Percentiles rank a stretch among this genome's conserved stretches.
Conservation (phyloP, 2,329 filamentous ascomycete genomes). For the Curvularia sp. region DNA sequence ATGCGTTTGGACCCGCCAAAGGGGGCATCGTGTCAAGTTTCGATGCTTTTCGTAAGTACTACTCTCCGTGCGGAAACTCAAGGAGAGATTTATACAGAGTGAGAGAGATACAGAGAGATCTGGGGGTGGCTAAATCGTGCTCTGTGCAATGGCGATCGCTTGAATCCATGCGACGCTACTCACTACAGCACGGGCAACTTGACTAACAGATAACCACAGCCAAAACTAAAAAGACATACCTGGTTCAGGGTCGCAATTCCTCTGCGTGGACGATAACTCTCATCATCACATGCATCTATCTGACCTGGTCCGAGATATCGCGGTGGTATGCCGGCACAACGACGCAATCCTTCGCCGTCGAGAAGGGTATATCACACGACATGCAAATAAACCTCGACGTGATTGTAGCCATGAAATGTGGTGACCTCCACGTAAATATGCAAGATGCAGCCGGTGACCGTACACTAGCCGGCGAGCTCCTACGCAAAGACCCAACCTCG, state of each 20-base stretch:
- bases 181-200: not conserved
- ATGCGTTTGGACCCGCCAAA: constrained; percentile 77
- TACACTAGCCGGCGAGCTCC: constrained; percentile 78
- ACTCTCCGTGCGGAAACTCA: not conserved
- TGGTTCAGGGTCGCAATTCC: constrained; percentile 81
- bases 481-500: constrained; percentile 77
- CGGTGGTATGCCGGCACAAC: constrained; percentile 87
- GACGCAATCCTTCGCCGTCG: constrained; percentile 89
- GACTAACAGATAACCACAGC: constrained; percentile 61
- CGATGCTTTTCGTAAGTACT: constrained; percentile 88
- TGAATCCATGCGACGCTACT: constrained; percentile 8
- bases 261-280: constrained; percentile 94
- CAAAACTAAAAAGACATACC: constrained; percentile 94
- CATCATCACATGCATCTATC: constrained; percentile 73
- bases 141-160: not conserved
- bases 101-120: not conserved
- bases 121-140: constrained; percentile 3
- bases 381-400: constrained; percentile 96
- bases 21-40: constrained; percentile 74
- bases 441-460: constrained; percentile 94
- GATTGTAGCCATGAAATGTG: constrained; percentile 88
- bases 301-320: constrained; percentile 77
- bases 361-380: constrained; percentile 85
- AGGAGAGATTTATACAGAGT: not conserved
- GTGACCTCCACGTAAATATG: constrained; percentile 92